These are phyloP conservation scores for Laetiporus sulphureus DNA, from an alignment of 1,284 basidiomycete species.

Conservation along the genomic window DNA sequence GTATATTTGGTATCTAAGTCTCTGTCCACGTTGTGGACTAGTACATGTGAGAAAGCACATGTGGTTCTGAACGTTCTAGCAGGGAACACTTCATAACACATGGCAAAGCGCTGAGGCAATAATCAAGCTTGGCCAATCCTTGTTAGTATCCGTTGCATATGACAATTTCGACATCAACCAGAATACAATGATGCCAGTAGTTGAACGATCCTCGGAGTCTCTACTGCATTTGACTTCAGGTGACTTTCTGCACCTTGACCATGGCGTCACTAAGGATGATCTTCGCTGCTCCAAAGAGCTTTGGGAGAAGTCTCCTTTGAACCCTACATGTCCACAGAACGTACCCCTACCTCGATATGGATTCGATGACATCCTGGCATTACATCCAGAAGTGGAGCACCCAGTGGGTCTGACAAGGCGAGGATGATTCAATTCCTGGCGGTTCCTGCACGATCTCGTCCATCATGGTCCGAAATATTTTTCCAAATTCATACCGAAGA, in stretches of 20 bases:
- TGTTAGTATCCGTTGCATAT: slow-evolving; percentile 19
- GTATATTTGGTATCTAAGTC: too few species aligned
- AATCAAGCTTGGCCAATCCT: slow-evolving; percentile 15
- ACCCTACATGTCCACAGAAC: slow-evolving; percentile 6
- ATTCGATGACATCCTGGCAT: slow-evolving; percentile 4
- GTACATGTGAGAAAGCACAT: too few species aligned
- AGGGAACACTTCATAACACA: too few species aligned
- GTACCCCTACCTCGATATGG: background rate
- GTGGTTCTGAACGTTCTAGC: too few species aligned
- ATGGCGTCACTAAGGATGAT: slow-evolving; percentile 20
- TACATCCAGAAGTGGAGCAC: slow-evolving; percentile 14
- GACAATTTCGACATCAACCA: slow-evolving; percentile 29
- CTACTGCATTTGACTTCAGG: slow-evolving; percentile 25
- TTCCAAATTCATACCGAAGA: slow-evolving; percentile 7
- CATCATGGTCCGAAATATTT: slow-evolving; percentile 21
- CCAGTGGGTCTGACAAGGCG: slow-evolving; percentile 11
- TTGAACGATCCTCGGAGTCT: slow-evolving; percentile 14
- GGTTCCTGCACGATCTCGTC: slow-evolving; percentile 19
- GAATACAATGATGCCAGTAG: slow-evolving; percentile 16
- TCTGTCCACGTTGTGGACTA: too few species aligned
- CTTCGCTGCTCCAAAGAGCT: slow-evolving; percentile 24
- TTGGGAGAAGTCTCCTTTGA: slow-evolving; percentile 19
- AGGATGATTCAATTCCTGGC: slow-evolving; percentile 22
- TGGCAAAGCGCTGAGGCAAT: too few species aligned
- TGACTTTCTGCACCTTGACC: slow-evolving; percentile 18